These are phyloP conservation scores for Pythium coloratum DNA, from an alignment of 352 stramenopile species.

Conservation along the genomic window DNA sequence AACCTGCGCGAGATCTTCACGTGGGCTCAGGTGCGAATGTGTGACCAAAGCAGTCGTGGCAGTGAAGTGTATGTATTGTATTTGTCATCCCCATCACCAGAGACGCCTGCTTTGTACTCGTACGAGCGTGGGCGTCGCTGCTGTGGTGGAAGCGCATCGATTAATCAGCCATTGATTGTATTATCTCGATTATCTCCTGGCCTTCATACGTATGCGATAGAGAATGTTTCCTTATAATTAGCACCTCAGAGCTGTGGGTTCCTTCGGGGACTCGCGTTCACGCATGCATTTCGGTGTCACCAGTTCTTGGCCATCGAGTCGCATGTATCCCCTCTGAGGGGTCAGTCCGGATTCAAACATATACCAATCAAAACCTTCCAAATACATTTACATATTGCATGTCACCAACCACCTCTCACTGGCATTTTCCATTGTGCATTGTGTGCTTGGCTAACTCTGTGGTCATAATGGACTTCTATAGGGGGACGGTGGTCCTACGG, in stretches of 20 bases:
- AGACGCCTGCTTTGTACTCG: background rate
- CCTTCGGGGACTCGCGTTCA: constrained; percentile 9
- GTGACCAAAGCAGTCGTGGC: background rate
- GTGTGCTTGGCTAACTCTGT: background rate
- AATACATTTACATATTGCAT: constrained; percentile 8
- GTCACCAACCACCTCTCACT: background rate
- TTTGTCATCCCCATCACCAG: constrained; percentile 10
- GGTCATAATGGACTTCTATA: constrained; percentile 27
- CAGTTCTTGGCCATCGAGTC: constrained; percentile 81
- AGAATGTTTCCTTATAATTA: constrained; percentile 83
- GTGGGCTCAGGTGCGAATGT: constrained; percentile 67
- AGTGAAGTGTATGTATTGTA: background rate
- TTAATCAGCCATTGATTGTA: constrained; percentile 87
- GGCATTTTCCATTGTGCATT: background rate
- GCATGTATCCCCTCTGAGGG: constrained; percentile 66
- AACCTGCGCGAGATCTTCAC: constrained; percentile 82
- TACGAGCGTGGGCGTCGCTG: constrained; percentile 6
- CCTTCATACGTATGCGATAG: constrained; percentile 90
- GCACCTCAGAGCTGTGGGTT: constrained; percentile 59
- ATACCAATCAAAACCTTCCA: constrained; percentile 6
- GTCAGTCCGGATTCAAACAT: constrained; percentile 90
- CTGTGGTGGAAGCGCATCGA: constrained; percentile 50
- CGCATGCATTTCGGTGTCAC: constrained; percentile 57
- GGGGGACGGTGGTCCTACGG: constrained; percentile 75
- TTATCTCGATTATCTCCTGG: constrained; percentile 67